A percentile compares a stretch with the other conserved stretches of the same genome.
phyloP scores from a whole-genome alignment of 306 rosid species.

The Sicyos baderoa region DNA sequence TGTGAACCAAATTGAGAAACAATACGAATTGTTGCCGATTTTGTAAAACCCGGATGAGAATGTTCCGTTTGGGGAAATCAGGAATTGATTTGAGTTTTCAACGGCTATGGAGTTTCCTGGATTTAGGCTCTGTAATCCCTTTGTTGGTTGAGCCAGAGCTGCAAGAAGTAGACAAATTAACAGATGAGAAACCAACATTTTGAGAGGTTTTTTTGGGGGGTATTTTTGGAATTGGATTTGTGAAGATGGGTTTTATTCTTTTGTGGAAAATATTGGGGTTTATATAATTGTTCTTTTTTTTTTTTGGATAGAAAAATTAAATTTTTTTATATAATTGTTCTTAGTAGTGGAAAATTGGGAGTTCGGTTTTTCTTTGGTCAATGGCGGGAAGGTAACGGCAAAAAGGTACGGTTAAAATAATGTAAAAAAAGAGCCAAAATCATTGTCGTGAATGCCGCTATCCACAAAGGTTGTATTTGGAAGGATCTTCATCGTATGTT shows the following conservation, averaged over 20 bases:
- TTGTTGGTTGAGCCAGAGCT: not conserved
- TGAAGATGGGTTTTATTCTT: not conserved
- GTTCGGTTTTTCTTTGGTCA: not conserved
- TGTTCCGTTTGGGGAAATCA: slow-evolving; percentile 12
- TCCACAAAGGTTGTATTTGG: too few relatives aligned
- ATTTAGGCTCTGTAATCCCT: slow-evolving; percentile 1
- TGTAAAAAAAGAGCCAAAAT: too few relatives aligned
- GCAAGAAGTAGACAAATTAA: not conserved
- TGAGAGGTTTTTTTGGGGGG: not conserved
- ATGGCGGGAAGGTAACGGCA: not conserved
- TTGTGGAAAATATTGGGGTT: too few relatives aligned
- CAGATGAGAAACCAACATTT: not conserved
- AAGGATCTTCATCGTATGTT: too few relatives aligned
- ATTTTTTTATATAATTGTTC: too few relatives aligned
- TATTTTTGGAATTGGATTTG: not conserved
- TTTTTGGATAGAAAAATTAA: too few relatives aligned
- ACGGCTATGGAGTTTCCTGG: not conserved
- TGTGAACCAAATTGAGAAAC: slow-evolving; percentile 24
- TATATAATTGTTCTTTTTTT: too few relatives aligned
- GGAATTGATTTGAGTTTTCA: not conserved
- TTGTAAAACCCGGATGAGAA: slow-evolving; percentile 21
- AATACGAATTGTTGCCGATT: slow-evolving; percentile 20
- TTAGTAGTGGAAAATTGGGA: too few relatives aligned
- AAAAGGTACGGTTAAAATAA: not conserved
- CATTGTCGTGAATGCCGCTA: too few relatives aligned